phyloP scores from a whole-genome alignment of 2,329 filamentous ascomycete species.

The Fonsecaea erecta region DNA sequence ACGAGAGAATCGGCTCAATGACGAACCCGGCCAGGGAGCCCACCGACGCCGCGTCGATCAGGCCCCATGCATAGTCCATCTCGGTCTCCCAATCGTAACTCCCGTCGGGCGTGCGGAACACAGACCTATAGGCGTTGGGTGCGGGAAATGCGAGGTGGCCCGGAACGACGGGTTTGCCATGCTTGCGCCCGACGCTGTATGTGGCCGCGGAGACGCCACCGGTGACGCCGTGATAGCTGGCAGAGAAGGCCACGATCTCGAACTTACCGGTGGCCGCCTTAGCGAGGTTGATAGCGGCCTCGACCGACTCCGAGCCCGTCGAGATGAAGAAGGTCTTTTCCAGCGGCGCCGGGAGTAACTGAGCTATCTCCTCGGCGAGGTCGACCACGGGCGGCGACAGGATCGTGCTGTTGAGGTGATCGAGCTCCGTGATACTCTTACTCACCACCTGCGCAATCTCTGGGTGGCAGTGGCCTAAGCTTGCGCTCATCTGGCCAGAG shows the following conservation, averaged over 20 bases:
- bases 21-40: slow-evolving; percentile 68
- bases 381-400: slow-evolving; percentile 61
- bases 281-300: slow-evolving; percentile 68
- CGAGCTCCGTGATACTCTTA: slow-evolving; percentile 56
- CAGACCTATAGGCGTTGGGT: slow-evolving; percentile 65
- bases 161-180: slow-evolving; percentile 47
- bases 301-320: slow-evolving; percentile 62
- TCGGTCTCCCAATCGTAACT: slow-evolving; percentile 69
- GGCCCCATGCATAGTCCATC: slow-evolving; percentile 64
- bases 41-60: slow-evolving; percentile 63
- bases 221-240: slow-evolving; percentile 67
- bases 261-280: slow-evolving; percentile 68
- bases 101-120: slow-evolving; percentile 63
- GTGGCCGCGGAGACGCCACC: slow-evolving; percentile 57
- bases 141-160: slow-evolving; percentile 48
- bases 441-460: slow-evolving; percentile 61
- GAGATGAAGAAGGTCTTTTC: slow-evolving; percentile 63
- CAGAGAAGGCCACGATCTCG: slow-evolving; percentile 64
- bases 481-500: slow-evolving; percentile 64
- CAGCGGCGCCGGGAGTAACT: slow-evolving; percentile 54
- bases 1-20: slow-evolving; percentile 63
- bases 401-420: slow-evolving; percentile 66
- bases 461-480: slow-evolving; percentile 62
- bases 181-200: slow-evolving; percentile 58
- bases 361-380: slow-evolving; percentile 58